Conservation (phyloP, 2,329 filamentous ascomycete genomes). For the Aspergillus amoenus region DNA sequence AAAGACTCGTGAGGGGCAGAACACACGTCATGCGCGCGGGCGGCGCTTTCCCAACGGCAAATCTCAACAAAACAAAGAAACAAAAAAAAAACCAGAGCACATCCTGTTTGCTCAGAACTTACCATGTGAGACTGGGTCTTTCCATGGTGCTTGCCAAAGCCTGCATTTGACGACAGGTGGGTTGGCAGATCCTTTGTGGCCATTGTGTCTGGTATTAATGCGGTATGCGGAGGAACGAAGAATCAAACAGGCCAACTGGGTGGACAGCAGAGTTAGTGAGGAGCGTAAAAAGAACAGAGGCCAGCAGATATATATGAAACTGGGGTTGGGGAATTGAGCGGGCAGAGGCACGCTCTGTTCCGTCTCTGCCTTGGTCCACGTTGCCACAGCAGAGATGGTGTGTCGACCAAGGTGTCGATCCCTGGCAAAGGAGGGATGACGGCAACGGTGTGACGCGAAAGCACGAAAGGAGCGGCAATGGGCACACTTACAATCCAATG, state of each 20-base stretch:
- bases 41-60: background rate
- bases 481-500: slow-evolving; percentile 6
- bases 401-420: slow-evolving; percentile 23
- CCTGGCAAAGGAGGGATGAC: slow-evolving; percentile 19
- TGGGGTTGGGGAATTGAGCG: background rate
- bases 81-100: background rate
- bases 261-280: background rate
- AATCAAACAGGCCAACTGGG: background rate
- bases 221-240: background rate
- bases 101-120: slow-evolving; percentile 29
- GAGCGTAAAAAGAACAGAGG: background rate
- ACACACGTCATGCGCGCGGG: slow-evolving; percentile 3
- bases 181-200: slow-evolving; percentile 76
- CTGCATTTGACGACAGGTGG: slow-evolving; percentile 58
- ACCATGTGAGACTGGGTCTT: slow-evolving; percentile 59
- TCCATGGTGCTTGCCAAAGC: slow-evolving; percentile 52
- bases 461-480: background rate
- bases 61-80: background rate
- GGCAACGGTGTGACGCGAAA: slow-evolving; percentile 14
- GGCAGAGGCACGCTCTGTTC: background rate
- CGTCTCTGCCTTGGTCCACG: slow-evolving; percentile 3
- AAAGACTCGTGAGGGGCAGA: background rate
- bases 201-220: slow-evolving; percentile 51
- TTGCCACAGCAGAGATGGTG: slow-evolving; percentile 22
- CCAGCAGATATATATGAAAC: background rate